Evolutionary conservation across 352 stramenopile genomes (phyloP).

Genomic region (Pythium utonaiense): DNA sequence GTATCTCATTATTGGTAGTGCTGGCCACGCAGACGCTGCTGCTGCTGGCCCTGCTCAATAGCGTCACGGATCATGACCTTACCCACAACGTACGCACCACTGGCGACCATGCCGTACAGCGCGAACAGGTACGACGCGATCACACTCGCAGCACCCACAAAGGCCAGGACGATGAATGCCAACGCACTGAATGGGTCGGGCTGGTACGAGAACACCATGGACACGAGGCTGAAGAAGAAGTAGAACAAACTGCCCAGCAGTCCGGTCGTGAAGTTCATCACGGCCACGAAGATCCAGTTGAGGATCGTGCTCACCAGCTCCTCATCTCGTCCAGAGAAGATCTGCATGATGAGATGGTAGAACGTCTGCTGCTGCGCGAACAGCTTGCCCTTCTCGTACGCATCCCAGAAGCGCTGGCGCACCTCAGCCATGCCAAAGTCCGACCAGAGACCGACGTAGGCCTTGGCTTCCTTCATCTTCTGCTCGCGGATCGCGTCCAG

Average conservation of each 20-base stretch:
- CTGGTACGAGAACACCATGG: conserved; percentile 83
- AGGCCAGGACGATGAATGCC: conserved; percentile 69
- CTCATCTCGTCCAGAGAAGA: conserved; percentile 67
- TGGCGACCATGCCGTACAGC: conserved; percentile 85
- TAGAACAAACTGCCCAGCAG: conserved; percentile 78
- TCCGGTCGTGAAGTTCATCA: conserved; percentile 89
- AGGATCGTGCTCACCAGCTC: conserved; percentile 74
- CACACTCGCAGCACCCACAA: conserved; percentile 71
- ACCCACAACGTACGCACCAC: conserved; percentile 71
- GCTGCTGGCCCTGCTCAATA: conserved; percentile 67
- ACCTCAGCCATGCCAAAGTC: conserved; percentile 80
- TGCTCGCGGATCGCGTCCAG: conserved; percentile 53
- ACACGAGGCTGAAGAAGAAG: conserved; percentile 80
- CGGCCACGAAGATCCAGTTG: conserved; percentile 79
- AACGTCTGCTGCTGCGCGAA: conserved; percentile 88
- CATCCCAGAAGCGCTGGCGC: conserved; percentile 70
- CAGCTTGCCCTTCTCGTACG: conserved; percentile 82
- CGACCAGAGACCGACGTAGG: conserved; percentile 77
- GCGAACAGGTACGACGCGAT: conserved; percentile 84
- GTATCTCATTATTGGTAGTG: conserved; percentile 9
- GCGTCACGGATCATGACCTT: conserved; percentile 75
- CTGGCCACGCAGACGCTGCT: conserved; percentile 33
- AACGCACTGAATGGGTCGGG: conserved; percentile 71
- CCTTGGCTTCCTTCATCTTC: conserved; percentile 80
- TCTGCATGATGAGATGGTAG: conserved; percentile 79